Conservation (phyloP, 2,329 filamentous ascomycete species). For the Stachybotrys echinatus region DNA sequence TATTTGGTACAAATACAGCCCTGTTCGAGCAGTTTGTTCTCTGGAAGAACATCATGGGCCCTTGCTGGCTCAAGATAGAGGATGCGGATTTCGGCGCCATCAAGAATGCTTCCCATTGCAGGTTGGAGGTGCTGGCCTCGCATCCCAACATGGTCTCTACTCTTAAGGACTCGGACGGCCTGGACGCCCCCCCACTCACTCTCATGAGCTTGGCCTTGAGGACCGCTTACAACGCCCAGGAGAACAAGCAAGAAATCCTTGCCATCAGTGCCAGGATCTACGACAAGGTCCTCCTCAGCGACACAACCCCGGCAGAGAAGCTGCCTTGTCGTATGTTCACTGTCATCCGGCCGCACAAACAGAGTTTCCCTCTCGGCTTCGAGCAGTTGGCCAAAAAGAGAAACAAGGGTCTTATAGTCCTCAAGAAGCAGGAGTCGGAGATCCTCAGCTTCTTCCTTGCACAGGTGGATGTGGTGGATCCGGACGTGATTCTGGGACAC, state of each 20-base stretch:
- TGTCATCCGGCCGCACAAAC: slow-evolving; percentile 73
- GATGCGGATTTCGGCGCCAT: slow-evolving; percentile 77
- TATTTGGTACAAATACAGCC: slow-evolving; percentile 89
- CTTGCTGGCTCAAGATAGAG: slow-evolving; percentile 92
- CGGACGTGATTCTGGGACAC: slow-evolving; percentile 90
- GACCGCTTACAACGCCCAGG: slow-evolving; percentile 81
- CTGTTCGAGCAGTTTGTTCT: slow-evolving; percentile 98
- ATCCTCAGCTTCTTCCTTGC: slow-evolving; percentile 86
- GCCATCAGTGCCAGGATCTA: slow-evolving; percentile 90
- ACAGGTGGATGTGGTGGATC: slow-evolving; percentile 80
- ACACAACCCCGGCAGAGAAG: slow-evolving; percentile 84
- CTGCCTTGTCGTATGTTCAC: slow-evolving; percentile 89
- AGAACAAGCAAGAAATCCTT: slow-evolving; percentile 95
- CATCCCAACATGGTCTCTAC: slow-evolving; percentile 72
- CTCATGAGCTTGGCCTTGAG: slow-evolving; percentile 93
- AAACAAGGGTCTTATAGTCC: slow-evolving; percentile 69
- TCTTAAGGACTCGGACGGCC: slow-evolving; percentile 70
- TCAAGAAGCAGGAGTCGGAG: slow-evolving; percentile 79
- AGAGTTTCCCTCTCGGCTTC: slow-evolving; percentile 79
- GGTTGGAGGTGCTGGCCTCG: slow-evolving; percentile 79
- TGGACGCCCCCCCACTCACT: slow-evolving; percentile 82
- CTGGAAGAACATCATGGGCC: slow-evolving; percentile 98
- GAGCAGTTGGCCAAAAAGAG: slow-evolving; percentile 68
- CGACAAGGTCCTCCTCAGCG: slow-evolving; percentile 79
- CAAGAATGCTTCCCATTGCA: slow-evolving; percentile 95